Base-by-base conservation (phyloP, 371 early-diverging fungal species). In the Mycotypha africana region DNA sequence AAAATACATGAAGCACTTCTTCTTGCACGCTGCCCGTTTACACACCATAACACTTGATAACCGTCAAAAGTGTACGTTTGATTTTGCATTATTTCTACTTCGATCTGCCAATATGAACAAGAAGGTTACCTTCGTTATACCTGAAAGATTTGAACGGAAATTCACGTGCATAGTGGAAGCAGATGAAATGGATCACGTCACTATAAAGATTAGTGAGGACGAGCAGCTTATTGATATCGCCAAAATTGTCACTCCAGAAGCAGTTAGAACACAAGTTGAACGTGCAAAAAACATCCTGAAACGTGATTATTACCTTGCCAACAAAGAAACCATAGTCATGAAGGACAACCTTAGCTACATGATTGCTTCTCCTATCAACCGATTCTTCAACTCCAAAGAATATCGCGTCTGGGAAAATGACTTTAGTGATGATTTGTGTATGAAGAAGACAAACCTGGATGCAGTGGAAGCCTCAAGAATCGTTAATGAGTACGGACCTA, bases 111-210 rank as follows among this genome's bases (percentile, higher is more conserved):
- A 22, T 33, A 24, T 11, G 33, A 47, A 39, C 34, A 47, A 39
- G 40, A 32, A 31, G 24, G 33, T 47, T 15, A 39, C 40, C 32
- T 39, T 33, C 32, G 24, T 47, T 47, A 23, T 37, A 23, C 32
- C 47, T 47, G 24, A 47, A 32, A 7, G n/a, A 39, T 47, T 47
- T 47, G 39, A 47, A 31, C 30, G 31, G 33, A 47, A 32, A 32
- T 39, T 47, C 47, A 39, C 30, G 20, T 47, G 4, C 30, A 47
- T 38, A 31, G 38, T 47, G 31, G 31, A 38, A 32, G 47, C 38
- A 47, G 47, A 47, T 32, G 40, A 32, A 31, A 39, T 47, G 15
- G 23, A 38, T 38, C 25, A 46, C 21, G 21, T 38, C 30, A 47
- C 32, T 38, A 30, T 47, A 30, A 47, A 47, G 10, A 39, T 38